These are phyloP conservation scores for Suillus placidus DNA, from an alignment of 768 basidiomycete species.

Conservation along the genomic window DNA sequence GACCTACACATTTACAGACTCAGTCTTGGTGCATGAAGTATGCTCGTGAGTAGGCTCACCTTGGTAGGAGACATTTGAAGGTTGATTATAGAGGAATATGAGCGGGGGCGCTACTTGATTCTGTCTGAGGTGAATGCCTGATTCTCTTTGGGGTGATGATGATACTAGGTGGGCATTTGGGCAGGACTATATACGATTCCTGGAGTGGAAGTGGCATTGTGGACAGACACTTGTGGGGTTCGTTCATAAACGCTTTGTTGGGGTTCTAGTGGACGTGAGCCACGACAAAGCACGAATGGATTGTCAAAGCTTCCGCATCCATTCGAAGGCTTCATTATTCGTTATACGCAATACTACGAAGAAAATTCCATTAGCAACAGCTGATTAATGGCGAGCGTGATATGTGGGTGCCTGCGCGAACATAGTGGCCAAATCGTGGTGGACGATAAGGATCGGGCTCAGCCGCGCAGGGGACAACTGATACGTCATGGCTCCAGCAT, in stretches of 20 bases:
- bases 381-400: background rate
- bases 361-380: background rate
- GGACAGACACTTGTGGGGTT: background rate
- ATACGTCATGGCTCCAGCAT: background rate
- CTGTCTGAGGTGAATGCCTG: background rate
- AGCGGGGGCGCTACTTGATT: background rate
- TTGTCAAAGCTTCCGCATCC: background rate
- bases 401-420: background rate
- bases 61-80: background rate
- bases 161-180: background rate
- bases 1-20: slow-evolving; percentile 12
- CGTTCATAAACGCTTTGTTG: slow-evolving; percentile 3
- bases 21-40: background rate
- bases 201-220: slow-evolving; percentile 4
- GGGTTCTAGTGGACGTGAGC: background rate
- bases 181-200: background rate
- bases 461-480: background rate
- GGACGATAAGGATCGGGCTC: background rate
- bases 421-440: background rate
- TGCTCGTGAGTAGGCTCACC: background rate
- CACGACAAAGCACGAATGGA: background rate
- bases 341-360: background rate
- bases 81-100: background rate
- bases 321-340: background rate
- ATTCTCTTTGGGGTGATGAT: background rate